Conservation (phyloP, 2,329 filamentous ascomycete genomes). For the Zymoseptoria ardabiliae region DNA sequence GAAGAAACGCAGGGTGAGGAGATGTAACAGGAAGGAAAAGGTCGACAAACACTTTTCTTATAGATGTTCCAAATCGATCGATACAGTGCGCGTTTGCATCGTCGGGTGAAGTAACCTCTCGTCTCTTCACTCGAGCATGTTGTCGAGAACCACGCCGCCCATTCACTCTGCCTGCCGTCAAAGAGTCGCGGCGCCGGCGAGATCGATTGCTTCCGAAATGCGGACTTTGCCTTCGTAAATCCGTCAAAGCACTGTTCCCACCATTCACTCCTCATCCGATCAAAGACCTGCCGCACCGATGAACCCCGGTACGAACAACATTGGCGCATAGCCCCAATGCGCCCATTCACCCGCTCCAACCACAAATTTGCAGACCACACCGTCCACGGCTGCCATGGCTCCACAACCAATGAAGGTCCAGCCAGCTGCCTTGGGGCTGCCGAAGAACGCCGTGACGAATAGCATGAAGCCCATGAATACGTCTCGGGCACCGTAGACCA, state of each 20-base stretch:
- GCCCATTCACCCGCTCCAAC: slow-evolving; percentile 39
- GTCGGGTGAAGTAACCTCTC: background rate
- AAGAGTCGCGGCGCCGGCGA: background rate
- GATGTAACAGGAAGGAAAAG: background rate
- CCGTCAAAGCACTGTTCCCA: background rate
- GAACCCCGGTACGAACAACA: slow-evolving; percentile 32
- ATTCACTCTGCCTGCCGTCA: background rate
- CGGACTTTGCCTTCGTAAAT: background rate
- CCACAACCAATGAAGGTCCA: slow-evolving; percentile 38
- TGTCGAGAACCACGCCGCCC: background rate
- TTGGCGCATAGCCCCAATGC: slow-evolving; percentile 45
- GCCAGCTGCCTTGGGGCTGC: slow-evolving; percentile 36
- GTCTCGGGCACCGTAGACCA: slow-evolving; percentile 44
- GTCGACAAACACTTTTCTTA: background rate
- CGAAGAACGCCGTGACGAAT: slow-evolving; percentile 32
- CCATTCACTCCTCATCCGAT: background rate
- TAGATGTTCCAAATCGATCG: background rate
- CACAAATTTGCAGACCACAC: slow-evolving; percentile 33
- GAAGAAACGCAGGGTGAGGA: background rate
- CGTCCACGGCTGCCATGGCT: slow-evolving; percentile 41
- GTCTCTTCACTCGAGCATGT: background rate
- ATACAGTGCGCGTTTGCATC: background rate
- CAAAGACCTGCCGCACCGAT: slow-evolving; percentile 6
- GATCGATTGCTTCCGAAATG: background rate
- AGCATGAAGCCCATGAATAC: slow-evolving; percentile 43